Evolutionary conservation across 805 yeast genomes (phyloP), one percentile per base, ranked within the genome.

Genomic region (Candida suzukii): DNA sequence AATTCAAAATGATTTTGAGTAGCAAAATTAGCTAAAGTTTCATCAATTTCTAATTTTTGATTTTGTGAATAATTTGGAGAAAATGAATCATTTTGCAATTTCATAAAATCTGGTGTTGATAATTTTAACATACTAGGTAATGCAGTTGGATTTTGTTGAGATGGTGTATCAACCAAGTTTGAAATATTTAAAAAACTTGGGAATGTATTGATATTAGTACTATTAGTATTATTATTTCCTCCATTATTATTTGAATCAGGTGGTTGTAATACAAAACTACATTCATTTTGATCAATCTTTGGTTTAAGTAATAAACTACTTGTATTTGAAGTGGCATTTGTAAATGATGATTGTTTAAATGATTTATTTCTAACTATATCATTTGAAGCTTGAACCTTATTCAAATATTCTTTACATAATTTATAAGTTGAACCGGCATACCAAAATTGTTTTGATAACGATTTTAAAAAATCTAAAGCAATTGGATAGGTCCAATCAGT

Each of bases 391-490:
- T 41, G 35, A 11, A 44, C 29, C 18, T 44, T 45, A 10, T 30
- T 42, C 29, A 49, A 35, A 31, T 43, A 49, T 18, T 49, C 52
- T 11, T 33, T 37, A 37, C 52, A 49, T 19, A 49, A 25, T n/a
- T 42, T 46, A 20, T 40, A 44, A 6, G 50, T 48, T 12, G 49
- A 42, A 6, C 41, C 42, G 3, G 52, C 52, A 40, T 49, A 49
- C 52, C 52, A 49, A 32, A 37, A 49, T 18, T 39, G 44, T 19
- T 29, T 22, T 14, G 36, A 35, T 34, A 49, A 22, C 6, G 33
- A 32, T 13, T 42, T 35, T 16, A 49, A 42, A 25, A 47, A 43
- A 12, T 37, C 35, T 3, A 49, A 17, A 13, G 44, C 51, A 7
- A 29, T 30, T 17, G 35, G 33, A 38, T 47, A 49, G 4, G 30